Evolutionary conservation across 164 flowering plant genomes (phyloP).

Genomic region (Tetracentron sinense): DNA sequence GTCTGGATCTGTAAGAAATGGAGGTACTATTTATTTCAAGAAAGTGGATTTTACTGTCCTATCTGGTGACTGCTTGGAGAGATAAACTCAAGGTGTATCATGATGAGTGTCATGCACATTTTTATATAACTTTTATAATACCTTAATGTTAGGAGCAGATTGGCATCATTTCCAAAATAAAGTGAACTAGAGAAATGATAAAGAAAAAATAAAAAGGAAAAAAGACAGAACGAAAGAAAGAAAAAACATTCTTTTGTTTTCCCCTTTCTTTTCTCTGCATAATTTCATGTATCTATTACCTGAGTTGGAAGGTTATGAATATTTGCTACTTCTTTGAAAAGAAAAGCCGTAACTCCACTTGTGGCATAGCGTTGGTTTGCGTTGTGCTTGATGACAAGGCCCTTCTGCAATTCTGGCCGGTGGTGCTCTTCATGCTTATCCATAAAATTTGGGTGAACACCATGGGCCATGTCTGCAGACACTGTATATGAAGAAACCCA

Average conservation of each 20-base stretch:
- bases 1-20: too few relatives aligned
- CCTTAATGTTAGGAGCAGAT: not conserved
- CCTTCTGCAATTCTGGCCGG: constrained; percentile 83
- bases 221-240: too few relatives aligned
- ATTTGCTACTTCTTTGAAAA: constrained; percentile 81
- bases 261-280: not conserved
- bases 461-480: constrained; percentile 98
- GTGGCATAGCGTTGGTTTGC: constrained; percentile 98
- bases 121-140: not conserved
- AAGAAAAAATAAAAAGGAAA: too few relatives aligned
- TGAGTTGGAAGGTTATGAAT: constrained; percentile 78
- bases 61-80: not conserved
- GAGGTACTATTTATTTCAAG: too few relatives aligned
- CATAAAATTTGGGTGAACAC: constrained; percentile 85
- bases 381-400: constrained; percentile 88
- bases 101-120: not conserved
- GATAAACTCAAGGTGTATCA: not conserved
- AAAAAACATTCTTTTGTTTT: too few relatives aligned
- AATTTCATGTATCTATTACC: constrained; percentile 33
- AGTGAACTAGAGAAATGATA: not conserved
- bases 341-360: constrained; percentile 80
- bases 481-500: constrained; percentile 33
- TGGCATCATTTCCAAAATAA: not conserved
- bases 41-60: not conserved
- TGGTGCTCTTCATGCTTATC: constrained; percentile 93